Conservation (phyloP, 2,329 filamentous ascomycete species). For the Beauveria caledonica region DNA sequence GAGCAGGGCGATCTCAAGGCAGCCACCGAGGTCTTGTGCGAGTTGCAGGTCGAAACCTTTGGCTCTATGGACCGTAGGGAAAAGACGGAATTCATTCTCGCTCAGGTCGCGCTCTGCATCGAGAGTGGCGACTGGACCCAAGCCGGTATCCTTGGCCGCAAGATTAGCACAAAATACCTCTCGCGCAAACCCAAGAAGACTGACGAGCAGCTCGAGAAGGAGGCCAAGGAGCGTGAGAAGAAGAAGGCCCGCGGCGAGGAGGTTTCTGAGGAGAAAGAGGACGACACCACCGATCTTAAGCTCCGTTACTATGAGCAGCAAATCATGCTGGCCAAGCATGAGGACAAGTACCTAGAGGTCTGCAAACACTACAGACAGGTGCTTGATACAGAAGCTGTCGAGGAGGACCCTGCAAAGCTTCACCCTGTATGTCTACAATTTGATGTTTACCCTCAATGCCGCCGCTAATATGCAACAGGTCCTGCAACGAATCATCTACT, state of each 20-base stretch:
- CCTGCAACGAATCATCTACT: slow-evolving; percentile 93
- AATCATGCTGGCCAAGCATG: slow-evolving; percentile 90
- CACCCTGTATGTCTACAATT: slow-evolving; percentile 57
- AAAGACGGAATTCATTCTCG: slow-evolving; percentile 97
- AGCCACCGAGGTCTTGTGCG: slow-evolving; percentile 87
- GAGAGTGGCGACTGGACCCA: slow-evolving; percentile 95
- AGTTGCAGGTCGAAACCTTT: slow-evolving; percentile 97
- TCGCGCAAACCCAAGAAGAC: slow-evolving; percentile 86
- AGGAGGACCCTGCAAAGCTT: slow-evolving; percentile 79
- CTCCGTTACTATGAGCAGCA: slow-evolving; percentile 95
- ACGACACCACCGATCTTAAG: slow-evolving; percentile 95
- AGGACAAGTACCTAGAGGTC: slow-evolving; percentile 91
- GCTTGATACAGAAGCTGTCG: slow-evolving; percentile 88
- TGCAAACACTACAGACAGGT: slow-evolving; percentile 99
- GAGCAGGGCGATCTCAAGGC: slow-evolving; percentile 84
- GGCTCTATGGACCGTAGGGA: slow-evolving; percentile 95
- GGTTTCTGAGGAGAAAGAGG: slow-evolving; percentile 66
- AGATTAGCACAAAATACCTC: slow-evolving; percentile 94
- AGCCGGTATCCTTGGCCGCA: slow-evolving; percentile 84
- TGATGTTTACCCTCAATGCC: not conserved
- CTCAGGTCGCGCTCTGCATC: slow-evolving; percentile 91
- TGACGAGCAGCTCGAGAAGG: slow-evolving; percentile 80
- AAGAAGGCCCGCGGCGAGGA: slow-evolving; percentile 73
- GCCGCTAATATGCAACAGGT: slow-evolving; percentile 43
- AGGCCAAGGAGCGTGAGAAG: slow-evolving; percentile 80